Percentiles rank a stretch among this genome's conserved stretches.
phyloP scores from a whole-genome alignment of 129 eudicot genomes.

The Artemisia annua region DNA sequence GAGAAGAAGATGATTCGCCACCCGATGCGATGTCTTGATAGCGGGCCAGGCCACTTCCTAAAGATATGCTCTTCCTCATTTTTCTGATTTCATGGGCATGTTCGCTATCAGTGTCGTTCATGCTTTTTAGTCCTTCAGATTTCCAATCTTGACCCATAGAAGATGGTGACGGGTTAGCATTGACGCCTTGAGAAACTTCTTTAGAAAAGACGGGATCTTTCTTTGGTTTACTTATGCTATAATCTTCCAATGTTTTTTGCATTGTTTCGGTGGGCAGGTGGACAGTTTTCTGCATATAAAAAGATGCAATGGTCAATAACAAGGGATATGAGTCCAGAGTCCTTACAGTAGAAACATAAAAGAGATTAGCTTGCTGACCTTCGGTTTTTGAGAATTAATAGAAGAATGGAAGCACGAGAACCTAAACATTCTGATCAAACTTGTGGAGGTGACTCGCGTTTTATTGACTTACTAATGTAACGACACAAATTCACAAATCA shows the following conservation, averaged over 20 bases:
- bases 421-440: conserved; percentile 58
- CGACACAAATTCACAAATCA: conserved; percentile 33
- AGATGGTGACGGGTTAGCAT: conserved; percentile 34
- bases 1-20: conserved; percentile 46
- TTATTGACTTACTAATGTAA: conserved; percentile 22
- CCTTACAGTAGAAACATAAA: background rate
- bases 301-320: conserved; percentile 31
- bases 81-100: conserved; percentile 29
- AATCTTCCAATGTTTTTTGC: conserved; percentile 73
- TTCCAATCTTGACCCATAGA: conserved; percentile 52
- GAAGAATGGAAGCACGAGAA: conserved; percentile 80
- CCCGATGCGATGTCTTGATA: conserved; percentile 46
- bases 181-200: conserved; percentile 22
- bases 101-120: conserved; percentile 40
- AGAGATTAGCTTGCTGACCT: conserved; percentile 52
- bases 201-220: conserved; percentile 20
- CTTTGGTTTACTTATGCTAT: conserved; percentile 31
- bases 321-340: background rate
- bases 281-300: conserved; percentile 54
- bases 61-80: conserved; percentile 64
- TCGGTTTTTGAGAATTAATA: conserved; percentile 53
- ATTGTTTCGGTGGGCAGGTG: conserved; percentile 67
- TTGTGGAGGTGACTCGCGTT: conserved; percentile 9
- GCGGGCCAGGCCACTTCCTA: conserved; percentile 62
- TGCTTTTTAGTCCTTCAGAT: conserved; percentile 64